These are phyloP conservation scores for Phytophthora colocasiae DNA, from an alignment of 352 stramenopile genomes.

Conservation along the genomic window DNA sequence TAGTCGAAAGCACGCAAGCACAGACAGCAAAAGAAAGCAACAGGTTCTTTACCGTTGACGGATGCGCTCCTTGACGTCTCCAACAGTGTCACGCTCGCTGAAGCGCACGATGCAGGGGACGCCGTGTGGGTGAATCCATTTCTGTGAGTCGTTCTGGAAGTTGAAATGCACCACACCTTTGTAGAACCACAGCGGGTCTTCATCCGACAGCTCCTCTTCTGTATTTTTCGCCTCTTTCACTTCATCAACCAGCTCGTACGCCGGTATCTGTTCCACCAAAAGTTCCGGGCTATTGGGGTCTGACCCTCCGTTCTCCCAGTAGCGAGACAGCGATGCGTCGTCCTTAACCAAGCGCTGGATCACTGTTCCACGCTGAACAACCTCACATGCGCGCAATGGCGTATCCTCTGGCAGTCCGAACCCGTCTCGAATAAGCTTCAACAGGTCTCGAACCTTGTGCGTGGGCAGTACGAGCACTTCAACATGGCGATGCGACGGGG, in stretches of 20 bases:
- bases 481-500: conserved; percentile 46
- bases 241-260: conserved; percentile 29
- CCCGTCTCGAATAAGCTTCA: conserved; percentile 49
- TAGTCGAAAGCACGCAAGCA: conserved; percentile 9
- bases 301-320: conserved; percentile 48
- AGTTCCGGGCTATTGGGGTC: conserved; percentile 49
- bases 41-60: conserved; percentile 50
- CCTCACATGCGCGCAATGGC: conserved; percentile 64
- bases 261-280: conserved; percentile 64
- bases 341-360: conserved; percentile 52
- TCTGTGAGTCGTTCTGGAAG: conserved; percentile 59
- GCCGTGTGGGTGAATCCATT: conserved; percentile 81
- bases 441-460: conserved; percentile 57
- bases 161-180: conserved; percentile 81
- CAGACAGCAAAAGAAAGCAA: conserved; percentile 16
- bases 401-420: conserved; percentile 53
- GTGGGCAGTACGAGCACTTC: conserved; percentile 74
- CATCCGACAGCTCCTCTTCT: not conserved
- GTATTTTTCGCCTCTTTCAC: not conserved
- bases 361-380: conserved; percentile 68
- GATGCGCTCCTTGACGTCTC: conserved; percentile 75
- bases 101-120: conserved; percentile 77
- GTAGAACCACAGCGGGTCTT: conserved; percentile 45
- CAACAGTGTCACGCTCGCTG: conserved; percentile 66
- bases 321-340: conserved; percentile 51